These are phyloP conservation scores for Alternaria tenuissima DNA, from an alignment of 2,329 filamentous ascomycete species.

Conservation along the genomic window DNA sequence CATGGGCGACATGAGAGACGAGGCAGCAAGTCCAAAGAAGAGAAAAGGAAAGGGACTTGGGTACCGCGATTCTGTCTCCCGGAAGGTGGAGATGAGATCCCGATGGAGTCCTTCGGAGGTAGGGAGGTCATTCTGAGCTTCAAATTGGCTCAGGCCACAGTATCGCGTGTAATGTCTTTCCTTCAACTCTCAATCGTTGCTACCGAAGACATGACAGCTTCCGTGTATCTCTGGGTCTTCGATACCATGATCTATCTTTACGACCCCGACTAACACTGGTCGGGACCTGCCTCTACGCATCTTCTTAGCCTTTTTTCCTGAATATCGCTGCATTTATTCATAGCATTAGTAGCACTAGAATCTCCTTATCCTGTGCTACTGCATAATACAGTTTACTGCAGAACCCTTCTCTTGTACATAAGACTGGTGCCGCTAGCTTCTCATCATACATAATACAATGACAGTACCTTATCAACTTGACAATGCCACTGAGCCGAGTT, in stretches of 20 bases:
- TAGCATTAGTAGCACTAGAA: not conserved
- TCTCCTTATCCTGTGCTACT: not conserved
- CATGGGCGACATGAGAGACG: conserved; percentile 18
- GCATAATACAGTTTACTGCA: not conserved
- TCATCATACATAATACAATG: not conserved
- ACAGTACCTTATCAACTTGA: not conserved
- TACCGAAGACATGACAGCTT: not conserved
- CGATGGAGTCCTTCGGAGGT: not conserved
- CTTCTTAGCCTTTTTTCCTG: not conserved
- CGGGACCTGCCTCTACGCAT: not conserved
- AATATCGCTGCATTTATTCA: not conserved
- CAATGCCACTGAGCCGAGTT: not conserved
- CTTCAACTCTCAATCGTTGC: not conserved
- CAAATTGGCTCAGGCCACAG: not conserved
- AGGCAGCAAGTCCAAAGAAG: not conserved
- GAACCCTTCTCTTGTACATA: not conserved
- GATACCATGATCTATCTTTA: not conserved
- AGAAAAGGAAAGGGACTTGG: not conserved
- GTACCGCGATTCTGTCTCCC: conserved; percentile 2
- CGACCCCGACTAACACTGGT: not conserved
- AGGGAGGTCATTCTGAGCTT: not conserved
- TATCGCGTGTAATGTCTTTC: not conserved
- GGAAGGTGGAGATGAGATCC: not conserved
- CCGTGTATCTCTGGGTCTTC: not conserved
- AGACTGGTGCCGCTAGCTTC: not conserved